These are phyloP conservation scores for Coemansia sp. DNA, from an alignment of 192 early-diverging fungal genomes.

Conservation along the genomic window DNA sequence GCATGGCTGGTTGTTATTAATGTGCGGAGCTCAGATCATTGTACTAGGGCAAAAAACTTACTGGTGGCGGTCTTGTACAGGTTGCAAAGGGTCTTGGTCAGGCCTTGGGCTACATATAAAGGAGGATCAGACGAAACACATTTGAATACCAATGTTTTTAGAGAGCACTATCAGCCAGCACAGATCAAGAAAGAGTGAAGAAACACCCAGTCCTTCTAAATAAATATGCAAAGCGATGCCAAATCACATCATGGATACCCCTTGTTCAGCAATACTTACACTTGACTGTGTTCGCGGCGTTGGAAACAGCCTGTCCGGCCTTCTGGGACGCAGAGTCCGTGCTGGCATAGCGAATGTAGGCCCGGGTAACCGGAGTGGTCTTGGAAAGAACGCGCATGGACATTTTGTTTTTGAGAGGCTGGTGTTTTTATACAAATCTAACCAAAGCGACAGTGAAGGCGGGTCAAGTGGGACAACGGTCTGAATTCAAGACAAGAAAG, in stretches of 20 bases:
- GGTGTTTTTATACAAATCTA: not conserved
- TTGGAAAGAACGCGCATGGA: conserved; percentile 50
- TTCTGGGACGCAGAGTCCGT: conserved; percentile 50
- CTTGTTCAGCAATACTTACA: conserved; percentile 36
- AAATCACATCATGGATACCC: too few relatives aligned
- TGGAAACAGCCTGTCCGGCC: conserved; percentile 37
- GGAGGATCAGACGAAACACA: not conserved
- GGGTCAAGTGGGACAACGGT: not conserved
- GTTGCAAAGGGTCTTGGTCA: conserved; percentile 49
- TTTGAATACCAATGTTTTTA: too few relatives aligned
- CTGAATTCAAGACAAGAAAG: conserved; percentile 5
- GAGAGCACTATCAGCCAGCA: too few relatives aligned
- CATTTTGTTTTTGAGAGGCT: conserved; percentile 15
- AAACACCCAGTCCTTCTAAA: too few relatives aligned
- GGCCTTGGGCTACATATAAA: conserved; percentile 37
- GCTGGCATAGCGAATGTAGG: conserved; percentile 54
- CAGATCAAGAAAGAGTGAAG: too few relatives aligned
- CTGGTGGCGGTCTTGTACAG: conserved; percentile 46
- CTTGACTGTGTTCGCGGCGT: conserved; percentile 39
- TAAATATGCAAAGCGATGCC: too few relatives aligned
- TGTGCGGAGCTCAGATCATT: too few relatives aligned
- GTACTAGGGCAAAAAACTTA: too few relatives aligned
- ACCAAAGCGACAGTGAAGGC: not conserved
- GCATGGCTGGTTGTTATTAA: too few relatives aligned
- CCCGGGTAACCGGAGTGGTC: conserved; percentile 42